Evolutionary conservation across 2,329 filamentous ascomycete species (phyloP), one percentile per base, ranked within the genome.

Genomic region (Epichloe brachyelytri): DNA sequence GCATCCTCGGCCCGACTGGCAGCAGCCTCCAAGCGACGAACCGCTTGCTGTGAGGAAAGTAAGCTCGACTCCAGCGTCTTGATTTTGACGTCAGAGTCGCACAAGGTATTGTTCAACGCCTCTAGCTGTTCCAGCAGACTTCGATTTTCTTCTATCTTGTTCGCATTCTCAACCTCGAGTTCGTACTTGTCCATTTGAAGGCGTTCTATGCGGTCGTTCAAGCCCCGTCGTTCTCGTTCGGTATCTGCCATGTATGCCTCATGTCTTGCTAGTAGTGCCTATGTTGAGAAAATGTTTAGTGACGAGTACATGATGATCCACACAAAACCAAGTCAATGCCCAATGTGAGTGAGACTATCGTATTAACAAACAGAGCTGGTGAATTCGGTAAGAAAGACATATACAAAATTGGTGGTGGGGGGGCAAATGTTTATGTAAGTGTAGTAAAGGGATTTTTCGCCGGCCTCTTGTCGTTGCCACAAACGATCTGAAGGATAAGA

Each of bases 241-340:
- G 90, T 88, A 66, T 95, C 88, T 59, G 84, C 84, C 77, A 96
- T 91, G 69, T 95, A 96, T 53, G 86, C 82, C 73, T 97, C 90
- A 78, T 98, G 90, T 61, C 91, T 85, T 57, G 85, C 82, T 41
- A 98, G 80, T 51, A 98, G 77, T 54, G 89, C 89, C 93, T 97
- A 82, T 53, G 85, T 68, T 50, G 34, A 44, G 78, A 72, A 69
- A 80, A 86, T 49, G 36, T 82, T 94, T 70, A 94, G 85, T 71
- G 76, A 77, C 58, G 75, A 72, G 53, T 63, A 55, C 54, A 59
- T 58, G 43, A 46, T 48, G 37, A 39, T 48, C 2, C 26, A 10
- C 7, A 33, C 10, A 4, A 11, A 36, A 39, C 34, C 17, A 15
- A 36, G 4, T 34, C 38, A 20, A 41, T n/a, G 2, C 5, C 15